These are phyloP conservation scores for Entophlyctis luteolus DNA, from an alignment of 192 early-diverging fungal species.

Conservation along the genomic window DNA sequence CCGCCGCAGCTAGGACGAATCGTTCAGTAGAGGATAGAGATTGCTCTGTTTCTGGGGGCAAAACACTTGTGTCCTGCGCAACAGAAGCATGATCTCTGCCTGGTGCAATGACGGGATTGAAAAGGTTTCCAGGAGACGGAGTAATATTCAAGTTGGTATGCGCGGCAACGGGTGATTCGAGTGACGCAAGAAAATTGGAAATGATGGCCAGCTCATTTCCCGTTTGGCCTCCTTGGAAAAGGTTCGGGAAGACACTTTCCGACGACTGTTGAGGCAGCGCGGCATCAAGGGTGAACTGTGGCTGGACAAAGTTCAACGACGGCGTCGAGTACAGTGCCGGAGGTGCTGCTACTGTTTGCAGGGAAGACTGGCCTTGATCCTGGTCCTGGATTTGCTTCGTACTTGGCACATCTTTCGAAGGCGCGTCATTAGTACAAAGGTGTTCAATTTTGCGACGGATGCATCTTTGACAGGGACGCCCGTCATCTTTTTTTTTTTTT, in stretches of 20 bases:
- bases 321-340: not conserved
- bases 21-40: conserved; percentile 65
- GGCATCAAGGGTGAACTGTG: not conserved
- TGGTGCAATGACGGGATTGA: conserved; percentile 11
- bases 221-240: conserved; percentile 50
- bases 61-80: conserved; percentile 2
- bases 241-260: not conserved
- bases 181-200: conserved; percentile 46
- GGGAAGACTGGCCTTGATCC: not conserved
- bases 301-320: conserved; percentile 20
- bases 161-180: conserved; percentile 15
- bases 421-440: conserved; percentile 76
- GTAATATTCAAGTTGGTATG: conserved; percentile 6
- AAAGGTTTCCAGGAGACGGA: not conserved
- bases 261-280: not conserved
- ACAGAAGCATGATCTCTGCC: conserved; percentile 1
- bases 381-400: not conserved
- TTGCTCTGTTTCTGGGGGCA: conserved; percentile 29
- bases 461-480: conserved; percentile 91
- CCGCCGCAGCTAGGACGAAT: conserved; percentile 88
- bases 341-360: not conserved
- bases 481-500: conserved; percentile 44
- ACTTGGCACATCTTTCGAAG: conserved; percentile 15
- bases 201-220: conserved; percentile 80
- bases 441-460: conserved; percentile 93